Base-by-base conservation (phyloP, 78 protist species). In the Dictyostelium firmibasis region DNA sequence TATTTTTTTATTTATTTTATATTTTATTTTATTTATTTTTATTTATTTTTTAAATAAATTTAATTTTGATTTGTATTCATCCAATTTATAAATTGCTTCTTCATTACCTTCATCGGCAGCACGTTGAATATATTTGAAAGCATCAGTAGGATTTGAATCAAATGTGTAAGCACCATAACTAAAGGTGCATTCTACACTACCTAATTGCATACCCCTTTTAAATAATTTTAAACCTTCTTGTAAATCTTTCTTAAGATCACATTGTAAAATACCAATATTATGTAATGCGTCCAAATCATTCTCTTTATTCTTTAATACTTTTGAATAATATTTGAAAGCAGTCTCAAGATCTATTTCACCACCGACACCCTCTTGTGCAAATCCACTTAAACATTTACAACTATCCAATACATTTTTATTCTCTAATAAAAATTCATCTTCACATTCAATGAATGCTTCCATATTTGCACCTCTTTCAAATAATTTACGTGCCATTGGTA, bases 321-420 rank as follows among this genome's bases (percentile, higher is more conserved):
- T 72, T 72, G 79, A 72, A 72, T 72, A 72, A 33, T 72, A 31
- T 72, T 29, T 72, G 3, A 72, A 72, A 5, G 79, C 33, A 33
- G 38, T 29, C 35, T 72, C 79, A 33, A 72, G 33, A 16, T 72
- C 79, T 4, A 72, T 33, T 27, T 27, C 44, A 72, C 79, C 79
- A 33, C 79, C 79, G 18, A 72, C 79, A 72, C 79, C 79, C 20
- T 72, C 79, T 35, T 29, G 35, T 31, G 79, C 79, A 6, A 72
- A 72, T 18, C 79, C 79, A 31, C 41, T 33, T 72, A 72, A 72
- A 33, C 79, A 72, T 72, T 72, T 72, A 33, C 79, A 72, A 31
- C 79, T 11, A 72, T 72, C 79, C 7, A 72, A 29, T 27, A 72
- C 79, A 72, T 33, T 33, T 72, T 72, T 72, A 72, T 72, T 72